A percentile compares a stretch with the other conserved stretches of the same genome.
Conservation (phyloP, 202 grass and related monocot species). For the Zizania palustris region DNA sequence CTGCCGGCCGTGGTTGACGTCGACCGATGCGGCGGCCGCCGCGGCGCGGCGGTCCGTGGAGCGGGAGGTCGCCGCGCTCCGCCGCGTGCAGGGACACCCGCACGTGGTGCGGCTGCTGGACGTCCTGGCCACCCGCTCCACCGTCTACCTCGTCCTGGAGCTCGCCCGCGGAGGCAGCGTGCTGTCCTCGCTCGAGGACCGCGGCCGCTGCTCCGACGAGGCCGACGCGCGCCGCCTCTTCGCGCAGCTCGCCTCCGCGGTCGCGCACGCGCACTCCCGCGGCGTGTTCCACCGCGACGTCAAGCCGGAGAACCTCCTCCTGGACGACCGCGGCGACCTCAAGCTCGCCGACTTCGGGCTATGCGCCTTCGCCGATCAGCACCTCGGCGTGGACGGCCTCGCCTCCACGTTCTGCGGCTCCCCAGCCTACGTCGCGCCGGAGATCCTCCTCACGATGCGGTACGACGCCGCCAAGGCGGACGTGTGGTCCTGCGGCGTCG, state of each 20-base stretch:
- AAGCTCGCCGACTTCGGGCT: conserved; percentile 56
- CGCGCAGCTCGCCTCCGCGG: conserved; percentile 45
- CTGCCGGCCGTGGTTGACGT: conserved; percentile 17
- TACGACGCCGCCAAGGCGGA: conserved; percentile 44
- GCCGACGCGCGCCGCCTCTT: conserved; percentile 40
- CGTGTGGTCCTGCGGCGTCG: conserved; percentile 50
- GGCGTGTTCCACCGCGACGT: conserved; percentile 63
- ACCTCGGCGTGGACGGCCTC: conserved; percentile 22
- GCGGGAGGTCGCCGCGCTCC: conserved; percentile 46
- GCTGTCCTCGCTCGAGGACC: conserved; percentile 26
- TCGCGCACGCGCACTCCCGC: conserved; percentile 43
- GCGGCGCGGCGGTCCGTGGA: conserved; percentile 28
- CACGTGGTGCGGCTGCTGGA: conserved; percentile 53
- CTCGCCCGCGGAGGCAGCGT: conserved; percentile 54
- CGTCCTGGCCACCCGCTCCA: conserved; percentile 53
- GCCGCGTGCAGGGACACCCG: conserved; percentile 36
- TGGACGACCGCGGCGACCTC: conserved; percentile 49
- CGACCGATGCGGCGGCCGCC: background rate
- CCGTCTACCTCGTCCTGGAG: conserved; percentile 54
- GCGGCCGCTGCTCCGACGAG: conserved; percentile 33
- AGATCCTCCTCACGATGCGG: conserved; percentile 43
- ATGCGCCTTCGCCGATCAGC: conserved; percentile 36
- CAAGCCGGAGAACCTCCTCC: conserved; percentile 55
- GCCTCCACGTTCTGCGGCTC: conserved; percentile 51
- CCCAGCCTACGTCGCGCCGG: conserved; percentile 52